A percentile compares a stretch with the other conserved stretches of the same genome.
These are phyloP conservation scores for Monilinia aucupariae DNA, from an alignment of 2,329 filamentous ascomycete genomes.

Conservation along the genomic window DNA sequence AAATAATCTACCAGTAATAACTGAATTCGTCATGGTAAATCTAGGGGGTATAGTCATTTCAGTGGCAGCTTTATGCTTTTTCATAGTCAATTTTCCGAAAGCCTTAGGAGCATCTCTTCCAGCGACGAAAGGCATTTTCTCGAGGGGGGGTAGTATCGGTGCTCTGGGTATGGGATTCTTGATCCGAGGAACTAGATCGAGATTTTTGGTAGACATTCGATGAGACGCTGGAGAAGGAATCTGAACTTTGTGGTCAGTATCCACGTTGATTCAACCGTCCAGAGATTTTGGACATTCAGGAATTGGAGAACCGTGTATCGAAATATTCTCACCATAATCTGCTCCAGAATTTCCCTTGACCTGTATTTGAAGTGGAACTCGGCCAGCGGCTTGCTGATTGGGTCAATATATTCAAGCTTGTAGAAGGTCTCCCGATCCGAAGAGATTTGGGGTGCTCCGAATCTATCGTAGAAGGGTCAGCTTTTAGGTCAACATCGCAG, in stretches of 20 bases:
- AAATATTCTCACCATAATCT: constrained; percentile 4
- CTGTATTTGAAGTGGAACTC: constrained; percentile 19
- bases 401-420: constrained; percentile 13
- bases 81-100: neutral
- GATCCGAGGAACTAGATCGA: neutral
- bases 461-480: neutral
- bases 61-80: neutral
- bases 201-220: neutral
- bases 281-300: neutral
- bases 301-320: neutral
- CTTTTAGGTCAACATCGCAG: neutral
- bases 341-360: constrained; percentile 10
- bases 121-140: neutral
- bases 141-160: neutral
- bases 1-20: neutral
- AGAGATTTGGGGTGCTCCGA: neutral
- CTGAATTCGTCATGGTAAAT: neutral
- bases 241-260: neutral
- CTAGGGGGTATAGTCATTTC: neutral
- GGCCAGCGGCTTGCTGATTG: constrained; percentile 6
- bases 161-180: neutral
- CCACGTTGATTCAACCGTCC: neutral
- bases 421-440: constrained; percentile 5
- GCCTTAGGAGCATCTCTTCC: neutral
- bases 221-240: neutral